Base-by-base conservation (phyloP, 345 rosid genomes). In the Erodium maritimum region DNA sequence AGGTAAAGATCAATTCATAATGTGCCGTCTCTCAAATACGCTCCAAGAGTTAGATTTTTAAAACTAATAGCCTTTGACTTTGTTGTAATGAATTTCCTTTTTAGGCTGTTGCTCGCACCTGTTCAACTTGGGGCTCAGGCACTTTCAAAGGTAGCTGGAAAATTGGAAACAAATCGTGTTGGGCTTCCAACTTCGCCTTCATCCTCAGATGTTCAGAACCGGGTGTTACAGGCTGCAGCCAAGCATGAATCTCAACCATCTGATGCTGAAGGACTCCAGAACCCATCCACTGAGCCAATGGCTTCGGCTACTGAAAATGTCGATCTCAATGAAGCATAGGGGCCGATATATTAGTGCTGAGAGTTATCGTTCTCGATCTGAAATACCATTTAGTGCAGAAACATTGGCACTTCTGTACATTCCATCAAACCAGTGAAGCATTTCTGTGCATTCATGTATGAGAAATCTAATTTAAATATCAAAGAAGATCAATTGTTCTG, bases 101-200 rank as follows among this genome's bases (percentile, higher is more conserved):
- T 48, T 65, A 86, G 99, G 71, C 58, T 59, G 77, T 64, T 93
- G 80, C 60, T 77, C 62, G 61, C 67, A 58, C 96, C 99, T 56
- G 87, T 82, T 45, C 76, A 65, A 65, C 52, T 85, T 12, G 94
- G 94, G 56, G 83, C 89, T 52, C 79, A 74, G 71, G 90, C 95
- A 61, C 61, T 89, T 77, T 80, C 95, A 56, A 83, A 95, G 96
- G 85, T 80, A 52, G 83, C 91, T 29, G 90, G 85, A 25, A 93
- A 87, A 70, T 58, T 93, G 55, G 99, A 93, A 65, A 86, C 83
- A 52, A 86, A 85, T n/a, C 73, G 95, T 63, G 64, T 71, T 24
- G 85, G 95, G 56, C 88, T 89, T 25, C 94, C 99, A 14, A 89
- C 96, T 5, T 89, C 94, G 20, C 98, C 99, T 64, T 93, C 96